phyloP scores from a whole-genome alignment of 2,329 filamentous ascomycete species.

The Ceratocystis variospora region DNA sequence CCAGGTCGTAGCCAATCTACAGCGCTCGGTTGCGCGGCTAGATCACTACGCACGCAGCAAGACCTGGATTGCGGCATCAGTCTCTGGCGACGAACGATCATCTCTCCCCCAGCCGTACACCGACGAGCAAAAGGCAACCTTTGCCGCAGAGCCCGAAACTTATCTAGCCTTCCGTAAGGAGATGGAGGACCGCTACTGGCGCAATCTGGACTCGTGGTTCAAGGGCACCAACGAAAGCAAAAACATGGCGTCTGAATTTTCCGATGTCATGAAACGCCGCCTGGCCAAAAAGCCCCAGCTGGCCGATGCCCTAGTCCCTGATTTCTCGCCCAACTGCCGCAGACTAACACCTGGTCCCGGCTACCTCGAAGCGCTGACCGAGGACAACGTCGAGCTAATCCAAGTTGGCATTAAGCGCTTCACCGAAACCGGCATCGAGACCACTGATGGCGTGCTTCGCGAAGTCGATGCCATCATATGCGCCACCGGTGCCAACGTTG shows the following conservation, averaged over 20 bases:
- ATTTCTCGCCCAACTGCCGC: constrained; percentile 51
- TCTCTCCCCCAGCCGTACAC: constrained; percentile 42
- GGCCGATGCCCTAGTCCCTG: constrained; percentile 41
- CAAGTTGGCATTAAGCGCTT: constrained; percentile 43
- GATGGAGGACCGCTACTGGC: constrained; percentile 49
- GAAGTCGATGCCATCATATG: constrained; percentile 54
- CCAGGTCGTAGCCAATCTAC: constrained; percentile 41
- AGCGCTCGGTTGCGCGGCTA: constrained; percentile 35
- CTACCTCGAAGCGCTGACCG: constrained; percentile 50
- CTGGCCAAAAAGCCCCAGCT: constrained; percentile 42
- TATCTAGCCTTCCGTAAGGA: constrained; percentile 48
- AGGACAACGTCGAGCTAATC: constrained; percentile 50
- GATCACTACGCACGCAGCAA: constrained; percentile 52
- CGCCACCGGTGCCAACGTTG: constrained; percentile 51
- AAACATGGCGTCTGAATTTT: constrained; percentile 34
- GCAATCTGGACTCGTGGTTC: constrained; percentile 41
- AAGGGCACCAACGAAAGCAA: constrained; percentile 38
- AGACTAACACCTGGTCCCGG: constrained; percentile 52
- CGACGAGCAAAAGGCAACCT: constrained; percentile 43
- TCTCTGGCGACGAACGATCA: constrained; percentile 41
- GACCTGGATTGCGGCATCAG: constrained; percentile 55
- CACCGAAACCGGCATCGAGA: constrained; percentile 46
- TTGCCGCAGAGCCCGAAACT: constrained; percentile 40
- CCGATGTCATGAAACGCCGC: constrained; percentile 39
- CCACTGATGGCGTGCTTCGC: constrained; percentile 40